Conservation (phyloP, 2,329 filamentous ascomycete genomes). For the Periconia digitata region DNA sequence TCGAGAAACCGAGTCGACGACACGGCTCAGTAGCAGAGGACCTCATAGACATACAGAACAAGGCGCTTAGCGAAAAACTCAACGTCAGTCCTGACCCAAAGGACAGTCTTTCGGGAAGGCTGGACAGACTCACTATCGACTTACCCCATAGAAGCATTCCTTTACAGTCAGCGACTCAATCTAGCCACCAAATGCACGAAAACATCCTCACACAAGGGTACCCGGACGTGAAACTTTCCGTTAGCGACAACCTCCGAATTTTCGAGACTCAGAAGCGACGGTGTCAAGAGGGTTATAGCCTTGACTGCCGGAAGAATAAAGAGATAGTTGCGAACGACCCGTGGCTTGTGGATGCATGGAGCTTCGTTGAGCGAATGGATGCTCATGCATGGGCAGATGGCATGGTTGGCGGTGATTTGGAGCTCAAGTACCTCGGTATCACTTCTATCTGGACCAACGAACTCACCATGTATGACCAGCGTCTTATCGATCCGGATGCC, state of each 20-base stretch:
- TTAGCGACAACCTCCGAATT: constrained; percentile 38
- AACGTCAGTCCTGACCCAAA: constrained; percentile 21
- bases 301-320: constrained; percentile 66
- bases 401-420: constrained; percentile 69
- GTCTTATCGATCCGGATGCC: constrained; percentile 39
- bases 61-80: constrained; percentile 30
- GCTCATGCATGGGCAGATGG: constrained; percentile 65
- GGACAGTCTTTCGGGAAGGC: constrained; percentile 26
- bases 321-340: constrained; percentile 69
- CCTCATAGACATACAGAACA: constrained; percentile 34
- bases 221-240: constrained; percentile 33
- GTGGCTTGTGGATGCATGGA: constrained; percentile 79
- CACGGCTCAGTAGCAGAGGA: constrained; percentile 39
- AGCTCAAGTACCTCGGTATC: constrained; percentile 76
- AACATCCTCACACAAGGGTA: constrained; percentile 40
- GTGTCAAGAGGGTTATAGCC: constrained; percentile 58
- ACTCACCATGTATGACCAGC: constrained; percentile 56
- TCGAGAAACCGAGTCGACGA: constrained; percentile 31
- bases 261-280: constrained; percentile 51
- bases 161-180: constrained; percentile 25
- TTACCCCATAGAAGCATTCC: constrained; percentile 33
- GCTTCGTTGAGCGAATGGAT: constrained; percentile 69
- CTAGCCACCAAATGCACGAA: constrained; percentile 41
- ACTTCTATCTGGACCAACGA: constrained; percentile 71
- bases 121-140: constrained; percentile 36